These are phyloP conservation scores for Lycium ferocissimum DNA, from an alignment of 257 asterid genomes.

Conservation along the genomic window DNA sequence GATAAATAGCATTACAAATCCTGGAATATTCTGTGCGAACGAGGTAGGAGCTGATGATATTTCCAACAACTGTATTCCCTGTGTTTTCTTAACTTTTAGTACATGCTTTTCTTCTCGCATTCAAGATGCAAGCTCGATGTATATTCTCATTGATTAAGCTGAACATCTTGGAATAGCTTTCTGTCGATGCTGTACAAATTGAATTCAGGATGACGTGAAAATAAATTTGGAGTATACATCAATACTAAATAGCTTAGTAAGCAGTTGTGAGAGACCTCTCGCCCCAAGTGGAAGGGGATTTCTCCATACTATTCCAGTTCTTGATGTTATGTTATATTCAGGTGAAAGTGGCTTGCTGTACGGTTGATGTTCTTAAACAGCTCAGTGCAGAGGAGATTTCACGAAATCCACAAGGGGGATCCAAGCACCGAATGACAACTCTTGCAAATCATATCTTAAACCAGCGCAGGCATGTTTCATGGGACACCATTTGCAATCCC, in stretches of 20 bases:
- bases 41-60: slow-evolving; percentile 57
- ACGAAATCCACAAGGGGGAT: slow-evolving; percentile 83
- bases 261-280: slow-evolving; percentile 8
- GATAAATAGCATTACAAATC: slow-evolving; percentile 83
- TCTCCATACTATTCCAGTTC: slow-evolving; percentile 26
- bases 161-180: neutral
- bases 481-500: slow-evolving; percentile 1
- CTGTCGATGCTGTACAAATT: neutral
- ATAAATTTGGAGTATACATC: neutral
- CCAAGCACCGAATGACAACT: slow-evolving; percentile 83
- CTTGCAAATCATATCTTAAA: slow-evolving; percentile 82
- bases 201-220: neutral
- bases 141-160: slow-evolving; percentile 5
- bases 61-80: slow-evolving; percentile 23
- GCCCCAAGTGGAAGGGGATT: slow-evolving; percentile 18
- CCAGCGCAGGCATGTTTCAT: slow-evolving; percentile 72
- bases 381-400: slow-evolving; percentile 95
- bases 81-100: neutral
- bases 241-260: neutral
- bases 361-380: slow-evolving; percentile 88
- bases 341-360: slow-evolving; percentile 87
- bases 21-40: slow-evolving; percentile 81
- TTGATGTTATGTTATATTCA: slow-evolving; percentile 42
- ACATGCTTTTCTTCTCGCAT: slow-evolving; percentile 13
- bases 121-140: neutral